Percentiles rank a stretch among this genome's conserved stretches.
These are phyloP conservation scores for Angomonas deanei DNA, from an alignment of 208 protist species.

Conservation along the genomic window DNA sequence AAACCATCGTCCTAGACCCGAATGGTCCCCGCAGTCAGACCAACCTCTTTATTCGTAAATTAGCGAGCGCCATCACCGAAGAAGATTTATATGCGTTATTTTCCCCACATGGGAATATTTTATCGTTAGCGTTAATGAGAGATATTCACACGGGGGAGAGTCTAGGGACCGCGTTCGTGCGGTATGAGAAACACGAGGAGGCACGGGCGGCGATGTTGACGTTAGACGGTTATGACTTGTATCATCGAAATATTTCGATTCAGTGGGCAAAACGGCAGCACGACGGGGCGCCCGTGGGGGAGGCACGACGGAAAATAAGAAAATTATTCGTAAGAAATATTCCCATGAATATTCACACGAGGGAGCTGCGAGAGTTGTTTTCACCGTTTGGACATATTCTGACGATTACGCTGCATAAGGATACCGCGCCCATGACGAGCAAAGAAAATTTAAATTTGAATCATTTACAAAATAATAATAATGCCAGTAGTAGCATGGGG, in stretches of 20 bases:
- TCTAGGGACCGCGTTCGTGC: slow-evolving; percentile 81
- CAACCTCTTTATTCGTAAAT: slow-evolving; percentile 78
- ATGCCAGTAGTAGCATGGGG: background rate
- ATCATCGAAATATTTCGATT: slow-evolving; percentile 53
- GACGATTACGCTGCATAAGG: slow-evolving; percentile 57
- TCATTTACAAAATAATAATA: background rate
- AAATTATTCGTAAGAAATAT: slow-evolving; percentile 88
- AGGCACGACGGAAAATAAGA: slow-evolving; percentile 54
- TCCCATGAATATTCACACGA: slow-evolving; percentile 43
- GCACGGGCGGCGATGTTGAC: slow-evolving; percentile 44
- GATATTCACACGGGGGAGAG: slow-evolving; percentile 83
- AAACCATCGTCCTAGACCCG: slow-evolving; percentile 39
- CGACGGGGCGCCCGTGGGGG: slow-evolving; percentile 64
- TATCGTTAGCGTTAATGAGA: slow-evolving; percentile 65
- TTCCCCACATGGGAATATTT: slow-evolving; percentile 49
- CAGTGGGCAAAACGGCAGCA: slow-evolving; percentile 82
- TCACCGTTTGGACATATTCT: slow-evolving; percentile 41
- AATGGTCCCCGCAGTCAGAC: slow-evolving; percentile 62
- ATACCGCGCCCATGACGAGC: slow-evolving; percentile 36
- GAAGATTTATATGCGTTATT: slow-evolving; percentile 52
- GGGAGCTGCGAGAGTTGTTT: slow-evolving; percentile 40
- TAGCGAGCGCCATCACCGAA: slow-evolving; percentile 51
- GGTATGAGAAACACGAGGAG: slow-evolving; percentile 58
- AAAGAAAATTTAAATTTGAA: background rate
- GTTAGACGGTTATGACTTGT: slow-evolving; percentile 40